A percentile compares a stretch with the other conserved stretches of the same genome.
These are phyloP conservation scores for Daldinia eschscholtzii DNA, from an alignment of 2,329 filamentous ascomycete genomes.

Conservation along the genomic window DNA sequence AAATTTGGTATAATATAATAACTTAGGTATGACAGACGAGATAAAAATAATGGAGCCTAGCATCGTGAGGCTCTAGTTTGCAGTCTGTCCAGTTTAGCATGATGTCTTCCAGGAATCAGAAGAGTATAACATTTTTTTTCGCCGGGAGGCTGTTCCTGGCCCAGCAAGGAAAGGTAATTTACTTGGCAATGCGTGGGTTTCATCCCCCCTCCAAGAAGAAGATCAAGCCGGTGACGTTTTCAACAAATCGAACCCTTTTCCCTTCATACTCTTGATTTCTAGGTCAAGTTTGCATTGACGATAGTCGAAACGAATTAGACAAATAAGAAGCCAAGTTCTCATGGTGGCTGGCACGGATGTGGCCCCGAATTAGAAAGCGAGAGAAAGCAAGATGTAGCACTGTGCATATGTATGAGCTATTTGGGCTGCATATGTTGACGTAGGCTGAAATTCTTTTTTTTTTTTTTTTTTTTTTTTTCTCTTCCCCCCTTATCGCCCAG, in stretches of 20 bases:
- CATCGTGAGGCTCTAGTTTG: conserved; percentile 33
- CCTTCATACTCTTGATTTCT: conserved; percentile 23
- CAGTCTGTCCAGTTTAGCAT: conserved; percentile 22
- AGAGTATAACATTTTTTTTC: conserved; percentile 24
- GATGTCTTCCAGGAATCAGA: conserved; percentile 4
- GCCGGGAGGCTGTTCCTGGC: conserved; percentile 22
- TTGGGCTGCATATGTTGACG: conserved; percentile 45
- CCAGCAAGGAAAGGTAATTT: conserved; percentile 20
- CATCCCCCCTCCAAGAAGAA: conserved; percentile 10
- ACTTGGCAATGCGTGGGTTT: conserved; percentile 37
- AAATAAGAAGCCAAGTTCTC: conserved; percentile 32
- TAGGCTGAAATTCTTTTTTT: conserved; percentile 36
- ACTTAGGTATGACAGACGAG: conserved; percentile 8
- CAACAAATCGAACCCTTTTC: conserved; percentile 17
- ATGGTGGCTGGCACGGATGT: conserved; percentile 31
- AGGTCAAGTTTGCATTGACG: conserved; percentile 32
- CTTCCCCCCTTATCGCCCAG: conserved; percentile 30
- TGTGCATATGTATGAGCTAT: conserved; percentile 41
- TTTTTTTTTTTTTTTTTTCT: too few species aligned
- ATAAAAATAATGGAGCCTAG: conserved; percentile 18
- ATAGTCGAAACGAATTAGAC: conserved; percentile 31
- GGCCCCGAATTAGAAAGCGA: conserved; percentile 33
- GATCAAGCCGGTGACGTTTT: conserved; percentile 32
- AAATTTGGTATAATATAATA: conserved; percentile 3
- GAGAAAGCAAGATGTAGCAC: conserved; percentile 24